Evolutionary conservation across 192 early-diverging fungal species (phyloP), one percentile per base, ranked within the genome.

Genomic region (Backusella tuberculispora): DNA sequence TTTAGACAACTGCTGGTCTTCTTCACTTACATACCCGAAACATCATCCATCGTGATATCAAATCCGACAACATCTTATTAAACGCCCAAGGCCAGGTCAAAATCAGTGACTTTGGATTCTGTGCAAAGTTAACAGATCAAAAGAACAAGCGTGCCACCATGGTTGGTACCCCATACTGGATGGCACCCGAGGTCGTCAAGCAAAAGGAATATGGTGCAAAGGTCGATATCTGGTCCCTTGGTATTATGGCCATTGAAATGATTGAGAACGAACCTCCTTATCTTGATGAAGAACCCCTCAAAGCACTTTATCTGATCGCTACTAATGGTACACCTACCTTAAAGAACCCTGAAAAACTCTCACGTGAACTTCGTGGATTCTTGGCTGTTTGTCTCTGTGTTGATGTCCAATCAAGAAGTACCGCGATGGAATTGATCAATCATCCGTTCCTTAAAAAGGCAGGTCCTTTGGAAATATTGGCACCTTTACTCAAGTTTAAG

Each of bases 201-300:
- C 92, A 93, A 70, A 93, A 92, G 78, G 86, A 90, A 38, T 94
- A 92, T 73, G 90, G 88, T 21, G 82, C 89, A 73, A 93, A 94
- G 85, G 92, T 95, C 15, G 92, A 95, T 78, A 88, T 92, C 73
- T 95, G 97, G 97, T 97, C 95, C 5, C 82, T 97, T 46, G 96
- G 97, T 65, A 97, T 98, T 78, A 98, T 97, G 96, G 95, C 94
- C 2, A 96, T 97, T 68, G 96, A 98, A 81, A 97, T 98, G 97
- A 90, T 98, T 72, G 97, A 98, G 82, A 93, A 93, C 69, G 97
- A 98, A 76, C 97, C 96, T 9, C 97, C 97, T 68, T 98, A 98
- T 74, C 80, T 98, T 74, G 92, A 97, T 73, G 97, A 98, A 83
- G 94, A 96, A 78, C 94, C 97, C 40, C 86, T 98, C 75, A 93